Conservation (phyloP, 78 protist species). For the Dictyostelium capitatum region DNA sequence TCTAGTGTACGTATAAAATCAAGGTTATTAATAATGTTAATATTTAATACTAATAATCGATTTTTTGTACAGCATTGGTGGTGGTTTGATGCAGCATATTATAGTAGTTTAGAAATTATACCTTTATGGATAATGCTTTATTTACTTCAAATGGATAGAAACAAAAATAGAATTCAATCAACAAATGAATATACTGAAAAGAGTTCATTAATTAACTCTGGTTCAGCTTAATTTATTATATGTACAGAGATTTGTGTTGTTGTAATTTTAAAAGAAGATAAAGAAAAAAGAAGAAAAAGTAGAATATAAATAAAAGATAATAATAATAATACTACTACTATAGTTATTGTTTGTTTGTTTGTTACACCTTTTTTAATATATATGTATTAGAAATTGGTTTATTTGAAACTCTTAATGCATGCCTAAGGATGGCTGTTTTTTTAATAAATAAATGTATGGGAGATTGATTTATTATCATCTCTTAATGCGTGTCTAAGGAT, state of each 20-base stretch:
- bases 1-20: conserved; percentile 27
- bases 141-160: conserved; percentile 31
- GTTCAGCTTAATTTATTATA: not conserved
- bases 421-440: conserved; percentile 42
- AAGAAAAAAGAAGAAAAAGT: not conserved
- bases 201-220: conserved; percentile 4
- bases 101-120: conserved; percentile 25
- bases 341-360: not conserved
- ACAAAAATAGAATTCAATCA: not conserved
- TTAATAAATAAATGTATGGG: too few relatives aligned
- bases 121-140: conserved; percentile 61
- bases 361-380: not conserved
- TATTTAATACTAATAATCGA: not conserved
- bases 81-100: conserved; percentile 76
- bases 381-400: not conserved
- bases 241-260: not conserved
- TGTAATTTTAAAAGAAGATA: not conserved
- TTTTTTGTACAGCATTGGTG: conserved; percentile 37
- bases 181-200: conserved; percentile 27
- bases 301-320: not conserved
- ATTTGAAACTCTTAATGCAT: conserved; percentile 24
- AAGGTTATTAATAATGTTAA: not conserved
- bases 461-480: not conserved
- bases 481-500: conserved; percentile 36
- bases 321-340: not conserved